Conservation (phyloP, 179 eudicot species). For the Heliamphora pulchella region DNA sequence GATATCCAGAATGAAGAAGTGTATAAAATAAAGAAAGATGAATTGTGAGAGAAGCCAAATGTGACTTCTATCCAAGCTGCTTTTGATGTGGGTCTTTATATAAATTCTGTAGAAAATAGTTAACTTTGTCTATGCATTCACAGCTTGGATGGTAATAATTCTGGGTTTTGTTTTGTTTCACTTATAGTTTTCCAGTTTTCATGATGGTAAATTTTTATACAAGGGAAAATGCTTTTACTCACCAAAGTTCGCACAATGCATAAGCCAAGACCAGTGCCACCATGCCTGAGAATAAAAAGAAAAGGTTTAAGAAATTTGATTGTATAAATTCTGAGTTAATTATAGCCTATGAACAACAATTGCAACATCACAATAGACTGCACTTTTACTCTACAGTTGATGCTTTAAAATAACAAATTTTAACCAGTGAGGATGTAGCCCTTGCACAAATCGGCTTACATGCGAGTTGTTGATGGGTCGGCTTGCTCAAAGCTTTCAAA, state of each 20-base stretch:
- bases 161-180: constrained; percentile 20
- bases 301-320: neutral
- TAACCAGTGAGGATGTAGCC: neutral
- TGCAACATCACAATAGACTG: neutral
- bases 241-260: constrained; percentile 96
- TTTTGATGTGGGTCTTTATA: neutral
- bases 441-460: constrained; percentile 39
- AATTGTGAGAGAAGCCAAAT: neutral
- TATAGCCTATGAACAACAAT: neutral
- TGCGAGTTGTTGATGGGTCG: constrained; percentile 88
- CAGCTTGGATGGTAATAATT: too few species aligned
- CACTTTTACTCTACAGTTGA: neutral
- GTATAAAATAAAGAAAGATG: neutral
- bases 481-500: constrained; percentile 99
- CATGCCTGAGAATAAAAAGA: constrained; percentile 60
- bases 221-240: constrained; percentile 24
- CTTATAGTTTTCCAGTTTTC: neutral
- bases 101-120: neutral
- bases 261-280: constrained; percentile 97
- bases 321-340: neutral
- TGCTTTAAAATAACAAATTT: neutral
- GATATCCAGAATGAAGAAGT: neutral
- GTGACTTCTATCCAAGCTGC: neutral
- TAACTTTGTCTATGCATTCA: neutral
- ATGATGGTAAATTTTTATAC: neutral